Percentiles rank a stretch among this genome's conserved stretches.
phyloP scores from a whole-genome alignment of 257 asterid genomes.

The Cruciata laevipes region DNA sequence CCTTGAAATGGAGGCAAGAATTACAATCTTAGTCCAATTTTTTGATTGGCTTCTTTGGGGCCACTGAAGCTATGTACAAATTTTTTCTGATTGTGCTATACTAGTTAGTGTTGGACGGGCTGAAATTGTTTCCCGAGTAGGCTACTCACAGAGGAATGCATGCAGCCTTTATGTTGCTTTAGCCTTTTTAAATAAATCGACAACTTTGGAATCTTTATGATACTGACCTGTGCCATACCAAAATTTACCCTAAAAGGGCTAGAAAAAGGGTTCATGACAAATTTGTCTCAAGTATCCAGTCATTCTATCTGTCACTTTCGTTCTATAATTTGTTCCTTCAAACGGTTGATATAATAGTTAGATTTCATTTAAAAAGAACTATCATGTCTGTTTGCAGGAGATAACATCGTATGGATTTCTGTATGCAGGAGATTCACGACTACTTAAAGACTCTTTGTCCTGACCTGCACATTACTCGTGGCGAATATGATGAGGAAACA shows the following conservation, averaged over 20 bases:
- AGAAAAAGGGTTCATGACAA: background rate
- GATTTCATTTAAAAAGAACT: background rate
- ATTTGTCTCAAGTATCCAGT: background rate
- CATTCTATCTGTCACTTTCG: background rate
- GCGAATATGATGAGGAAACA: slow-evolving; percentile 87
- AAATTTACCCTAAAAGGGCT: background rate
- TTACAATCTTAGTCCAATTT: background rate
- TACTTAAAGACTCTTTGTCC: slow-evolving; percentile 85
- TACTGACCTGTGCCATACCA: background rate
- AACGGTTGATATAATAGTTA: background rate
- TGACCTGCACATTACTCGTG: slow-evolving; percentile 79
- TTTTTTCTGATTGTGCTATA: background rate
- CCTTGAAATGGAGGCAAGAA: background rate
- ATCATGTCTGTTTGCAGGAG: background rate
- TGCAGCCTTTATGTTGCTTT: background rate
- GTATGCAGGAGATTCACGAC: slow-evolving; percentile 84
- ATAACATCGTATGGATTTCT: slow-evolving; percentile 1
- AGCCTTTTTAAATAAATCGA: background rate
- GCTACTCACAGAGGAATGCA: slow-evolving; percentile 7
- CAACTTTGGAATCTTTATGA: background rate
- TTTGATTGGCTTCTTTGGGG: background rate
- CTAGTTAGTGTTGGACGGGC: background rate
- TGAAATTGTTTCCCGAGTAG: background rate
- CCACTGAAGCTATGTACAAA: background rate
- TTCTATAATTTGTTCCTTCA: background rate